Percentiles rank a stretch among this genome's conserved stretches.
Evolutionary conservation across 495 filamentous ascomycete species (phyloP).

Genomic region (Bacidia gigantensis): DNA sequence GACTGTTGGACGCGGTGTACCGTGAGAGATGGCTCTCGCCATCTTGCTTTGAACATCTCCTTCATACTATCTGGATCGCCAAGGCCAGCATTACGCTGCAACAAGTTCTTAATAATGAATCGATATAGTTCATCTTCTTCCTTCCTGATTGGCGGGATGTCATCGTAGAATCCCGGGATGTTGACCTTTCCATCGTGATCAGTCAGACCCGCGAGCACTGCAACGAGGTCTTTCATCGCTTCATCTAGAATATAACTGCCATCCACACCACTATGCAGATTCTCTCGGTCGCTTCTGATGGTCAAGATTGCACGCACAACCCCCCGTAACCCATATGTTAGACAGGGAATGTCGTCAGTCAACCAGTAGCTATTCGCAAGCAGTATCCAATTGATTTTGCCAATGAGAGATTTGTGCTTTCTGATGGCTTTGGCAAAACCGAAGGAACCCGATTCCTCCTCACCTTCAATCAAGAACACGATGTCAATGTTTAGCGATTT

Average conservation of each 20-base stretch:
- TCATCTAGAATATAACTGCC: slow-evolving; percentile 80
- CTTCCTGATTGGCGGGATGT: slow-evolving; percentile 58
- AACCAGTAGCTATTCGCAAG: slow-evolving; percentile 98
- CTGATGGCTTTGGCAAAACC: slow-evolving; percentile 73
- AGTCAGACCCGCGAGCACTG: slow-evolving; percentile 65
- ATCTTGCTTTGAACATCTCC: slow-evolving; percentile 72
- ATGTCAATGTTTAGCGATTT: slow-evolving; percentile 73
- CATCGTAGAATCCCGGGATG: slow-evolving; percentile 71
- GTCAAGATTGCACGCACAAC: slow-evolving; percentile 86
- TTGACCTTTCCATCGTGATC: slow-evolving; percentile 43
- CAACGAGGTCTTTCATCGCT: slow-evolving; percentile 76
- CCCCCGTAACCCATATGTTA: slow-evolving; percentile 90
- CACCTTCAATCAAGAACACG: slow-evolving; percentile 87
- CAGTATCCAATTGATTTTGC: slow-evolving; percentile 81
- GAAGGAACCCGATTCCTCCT: slow-evolving; percentile 87
- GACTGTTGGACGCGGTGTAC: slow-evolving; percentile 71
- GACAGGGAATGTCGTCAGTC: slow-evolving; percentile 83
- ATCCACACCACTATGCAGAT: slow-evolving; percentile 91
- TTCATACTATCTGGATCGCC: slow-evolving; percentile 55
- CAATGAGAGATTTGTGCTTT: slow-evolving; percentile 68
- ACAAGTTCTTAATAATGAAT: slow-evolving; percentile 63
- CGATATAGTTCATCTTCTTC: slow-evolving; percentile 72
- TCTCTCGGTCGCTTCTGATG: slow-evolving; percentile 70
- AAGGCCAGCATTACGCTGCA: slow-evolving; percentile 53
- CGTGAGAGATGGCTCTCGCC: slow-evolving; percentile 91